Evolutionary conservation across 805 yeast genomes (phyloP), one percentile per base, ranked within the genome.

Genomic region (Cephaloascus albidus): DNA sequence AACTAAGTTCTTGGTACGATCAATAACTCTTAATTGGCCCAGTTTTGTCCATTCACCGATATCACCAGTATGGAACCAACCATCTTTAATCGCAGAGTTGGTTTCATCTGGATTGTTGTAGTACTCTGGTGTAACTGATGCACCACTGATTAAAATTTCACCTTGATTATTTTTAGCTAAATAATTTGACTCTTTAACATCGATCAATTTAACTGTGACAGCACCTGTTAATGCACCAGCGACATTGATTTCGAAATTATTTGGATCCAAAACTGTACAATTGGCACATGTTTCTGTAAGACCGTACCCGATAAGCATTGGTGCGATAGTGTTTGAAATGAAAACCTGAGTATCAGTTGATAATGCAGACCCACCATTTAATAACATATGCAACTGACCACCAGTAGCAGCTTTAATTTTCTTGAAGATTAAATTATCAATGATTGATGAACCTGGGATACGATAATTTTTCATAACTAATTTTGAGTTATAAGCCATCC

Each of bases 51-150:
- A 87, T 68, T 86, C 88, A 56, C 90, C 96, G 61, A 93, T 87
- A 61, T 93, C 98, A 61, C 98, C 98, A 27, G 97, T 93, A 57
- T 70, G 74, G 70, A 93, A 93, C 97, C 97, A 93, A 18, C 89
- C 94, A 51, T 85, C 89, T 44, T 82, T 84, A 39, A 78, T 71
- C 36, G 72, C 68, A 53, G 84, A 78, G 36, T 68, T 60, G 16
- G 96, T 90, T 64, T 89, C 97, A 55, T 78, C 70, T 43, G 76
- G 80, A 60, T 90, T 89, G 60, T 79, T 76, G 68, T 72, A 93
- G 65, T 93, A 93, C 53, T 85, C 88, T 20, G 73, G 65, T 28
- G 81, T 70, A 37, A 93, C 83, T 36, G 83, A 70, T 19, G 66
- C 74, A 53, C 97, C 97, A 48, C 68, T 66, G 51, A 93, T 72